Evolutionary conservation across 495 filamentous ascomycete genomes (phyloP), one percentile per base, ranked within the genome.

Genomic region (Annulohypoxylon bovei): DNA sequence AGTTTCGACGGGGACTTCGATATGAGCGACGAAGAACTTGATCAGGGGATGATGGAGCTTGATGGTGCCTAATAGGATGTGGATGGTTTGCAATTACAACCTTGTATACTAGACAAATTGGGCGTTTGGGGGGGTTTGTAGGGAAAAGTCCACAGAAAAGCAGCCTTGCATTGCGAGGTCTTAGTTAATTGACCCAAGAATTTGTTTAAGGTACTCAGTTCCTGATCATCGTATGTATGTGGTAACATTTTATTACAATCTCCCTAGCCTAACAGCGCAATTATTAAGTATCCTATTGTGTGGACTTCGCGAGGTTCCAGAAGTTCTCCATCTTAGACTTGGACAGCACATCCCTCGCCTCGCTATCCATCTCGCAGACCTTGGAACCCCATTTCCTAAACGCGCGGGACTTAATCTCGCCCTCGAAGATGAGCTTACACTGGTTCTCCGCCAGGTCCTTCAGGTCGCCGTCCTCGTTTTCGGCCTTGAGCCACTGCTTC

Each of bases 261-360:
- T 62, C 47, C 61, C 28, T 23, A 61, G 27, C 50, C 50, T 44
- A 40, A 25, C 33, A 3, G 27, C 14, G 18, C 23, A 46, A 25
- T 25, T 54, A 35, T 12, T 3, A 33, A 39, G 0, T 25, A 30
- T 22, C 3, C 39, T 75, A 73, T 6, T 49, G 60, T 6, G 71
- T 72, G 55, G 75, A 77, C 87, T 97, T 98, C 2, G 94, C 95
- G 76, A 94, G 81, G n/a, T 90, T 90, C 95, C 95, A 99, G 74
- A 98, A 94, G 72, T 89, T 96, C 77, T 98, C 95, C 88, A 98
- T 91, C 82, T 97, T 98, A 6, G 87, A 85, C 69, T 91, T 87
- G 3, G 87, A 80, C 68, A 99, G 77, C 33, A 89, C 85, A 67
- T 97, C 92, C 80, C 91, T 91, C 6, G 95, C 95, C 73, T 93